These are phyloP conservation scores for Eimeria zaria DNA, from an alignment of 169 alveolate genomes.

Conservation along the genomic window DNA sequence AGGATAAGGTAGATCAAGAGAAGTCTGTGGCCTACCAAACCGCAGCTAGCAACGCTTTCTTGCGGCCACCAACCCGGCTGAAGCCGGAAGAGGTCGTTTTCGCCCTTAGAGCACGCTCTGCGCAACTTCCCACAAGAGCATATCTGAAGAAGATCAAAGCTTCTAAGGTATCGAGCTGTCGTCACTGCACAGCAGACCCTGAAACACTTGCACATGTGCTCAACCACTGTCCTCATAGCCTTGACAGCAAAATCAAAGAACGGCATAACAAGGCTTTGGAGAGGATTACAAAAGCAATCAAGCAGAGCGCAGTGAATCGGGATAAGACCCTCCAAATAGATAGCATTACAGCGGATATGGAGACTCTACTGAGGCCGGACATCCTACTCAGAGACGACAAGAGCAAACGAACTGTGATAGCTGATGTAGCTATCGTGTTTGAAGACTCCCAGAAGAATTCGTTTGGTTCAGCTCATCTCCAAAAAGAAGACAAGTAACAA, in stretches of 20 bases:
- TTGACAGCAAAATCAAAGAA: not conserved
- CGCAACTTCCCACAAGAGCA: not conserved
- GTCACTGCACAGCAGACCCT: not conserved
- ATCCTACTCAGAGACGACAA: not conserved
- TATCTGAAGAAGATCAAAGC: not conserved
- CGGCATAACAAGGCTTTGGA: not conserved
- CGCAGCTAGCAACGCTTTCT: not conserved
- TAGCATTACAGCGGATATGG: not conserved
- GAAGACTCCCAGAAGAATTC: not conserved
- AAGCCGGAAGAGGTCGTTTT: not conserved
- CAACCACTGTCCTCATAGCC: not conserved
- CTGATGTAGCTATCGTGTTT: not conserved
- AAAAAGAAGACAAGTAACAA: no score
- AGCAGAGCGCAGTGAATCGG: not conserved
- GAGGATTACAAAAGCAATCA: not conserved
- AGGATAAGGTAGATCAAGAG: not conserved
- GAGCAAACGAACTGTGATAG: no score
- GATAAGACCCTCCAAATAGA: not conserved
- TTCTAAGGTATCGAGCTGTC: not conserved
- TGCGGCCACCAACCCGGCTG: not conserved
- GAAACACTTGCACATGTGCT: not conserved
- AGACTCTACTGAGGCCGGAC: not conserved
- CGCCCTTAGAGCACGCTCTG: not conserved
- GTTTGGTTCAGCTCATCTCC: not conserved
- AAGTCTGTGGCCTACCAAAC: not conserved